phyloP scores from a whole-genome alignment of 441 rosid genomes.

The Breynia disticha region DNA sequence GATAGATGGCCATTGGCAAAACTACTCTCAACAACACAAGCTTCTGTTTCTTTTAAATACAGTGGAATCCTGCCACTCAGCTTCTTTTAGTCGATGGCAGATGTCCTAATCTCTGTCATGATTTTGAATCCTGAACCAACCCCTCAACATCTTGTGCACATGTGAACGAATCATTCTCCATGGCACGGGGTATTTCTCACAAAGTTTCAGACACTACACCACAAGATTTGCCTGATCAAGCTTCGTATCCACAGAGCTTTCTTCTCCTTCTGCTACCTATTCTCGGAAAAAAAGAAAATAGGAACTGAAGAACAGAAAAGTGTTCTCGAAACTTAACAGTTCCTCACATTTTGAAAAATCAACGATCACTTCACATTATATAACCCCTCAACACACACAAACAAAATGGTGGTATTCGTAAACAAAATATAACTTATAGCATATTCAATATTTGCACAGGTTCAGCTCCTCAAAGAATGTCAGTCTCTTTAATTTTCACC shows the following conservation, averaged over 20 bases:
- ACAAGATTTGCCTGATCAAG: conserved; percentile 67
- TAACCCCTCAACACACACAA: too few relatives aligned
- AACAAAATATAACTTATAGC: too few relatives aligned
- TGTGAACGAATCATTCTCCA: conserved; percentile 90
- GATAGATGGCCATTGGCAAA: conserved; percentile 12
- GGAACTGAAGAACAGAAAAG: too few relatives aligned
- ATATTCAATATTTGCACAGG: too few relatives aligned
- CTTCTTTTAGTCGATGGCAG: conserved; percentile 51
- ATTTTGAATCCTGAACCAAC: conserved; percentile 76
- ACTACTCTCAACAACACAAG: conserved; percentile 12
- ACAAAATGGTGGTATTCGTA: too few relatives aligned
- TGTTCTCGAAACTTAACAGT: too few relatives aligned
- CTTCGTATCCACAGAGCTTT: conserved; percentile 35
- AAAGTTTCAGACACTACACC: conserved; percentile 67
- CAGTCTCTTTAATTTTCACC: too few relatives aligned
- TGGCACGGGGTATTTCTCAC: conserved; percentile 79
- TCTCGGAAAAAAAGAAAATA: too few relatives aligned
- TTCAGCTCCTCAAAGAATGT: too few relatives aligned
- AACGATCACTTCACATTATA: too few relatives aligned
- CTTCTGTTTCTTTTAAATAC: conserved; percentile 29
- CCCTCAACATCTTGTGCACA: conserved; percentile 77
- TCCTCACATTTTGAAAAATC: too few relatives aligned
- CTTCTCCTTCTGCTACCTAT: conserved; percentile 38
- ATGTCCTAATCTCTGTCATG: conserved; percentile 54
- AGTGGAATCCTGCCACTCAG: conserved; percentile 64